Evolutionary conservation across 139 green algal genomes (phyloP).

Genomic region (Mychonastes homosphaera): DNA sequence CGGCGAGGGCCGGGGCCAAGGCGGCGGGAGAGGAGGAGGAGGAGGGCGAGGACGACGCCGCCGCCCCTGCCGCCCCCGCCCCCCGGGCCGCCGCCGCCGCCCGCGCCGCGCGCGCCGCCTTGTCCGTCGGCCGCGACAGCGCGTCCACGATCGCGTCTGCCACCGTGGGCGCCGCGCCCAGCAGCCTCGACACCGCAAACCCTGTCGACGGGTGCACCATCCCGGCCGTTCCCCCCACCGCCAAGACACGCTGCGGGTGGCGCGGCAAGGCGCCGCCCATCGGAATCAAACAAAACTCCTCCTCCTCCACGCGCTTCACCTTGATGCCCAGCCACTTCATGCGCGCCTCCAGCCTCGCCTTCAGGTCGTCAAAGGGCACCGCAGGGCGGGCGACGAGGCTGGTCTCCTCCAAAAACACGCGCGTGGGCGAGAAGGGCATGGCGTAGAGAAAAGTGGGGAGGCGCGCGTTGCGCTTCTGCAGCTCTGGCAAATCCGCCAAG

Average conservation of each 20-base stretch:
- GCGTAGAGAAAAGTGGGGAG: conserved; percentile 96
- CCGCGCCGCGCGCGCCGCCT: conserved; percentile 32
- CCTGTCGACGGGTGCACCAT: conserved; percentile 92
- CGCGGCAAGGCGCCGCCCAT: conserved; percentile 93
- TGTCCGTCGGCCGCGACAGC: conserved; percentile 37
- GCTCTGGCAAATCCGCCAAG: conserved; percentile 35
- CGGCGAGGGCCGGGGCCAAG: too few relatives aligned
- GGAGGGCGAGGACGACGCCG: neutral
- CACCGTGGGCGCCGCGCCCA: conserved; percentile 72
- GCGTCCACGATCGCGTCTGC: conserved; percentile 72
- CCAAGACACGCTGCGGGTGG: conserved; percentile 88
- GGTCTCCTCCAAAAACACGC: conserved; percentile 91
- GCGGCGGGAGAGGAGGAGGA: neutral
- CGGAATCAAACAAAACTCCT: conserved; percentile 98
- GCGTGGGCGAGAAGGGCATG: conserved; percentile 82
- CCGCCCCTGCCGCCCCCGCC: neutral
- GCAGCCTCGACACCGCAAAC: conserved; percentile 88
- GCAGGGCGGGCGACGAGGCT: conserved; percentile 84
- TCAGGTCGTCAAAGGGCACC: conserved; percentile 82
- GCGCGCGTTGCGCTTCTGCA: conserved; percentile 45
- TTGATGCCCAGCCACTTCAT: conserved; percentile 77
- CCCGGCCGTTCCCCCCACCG: conserved; percentile 89
- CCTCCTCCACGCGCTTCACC: conserved; percentile 72
- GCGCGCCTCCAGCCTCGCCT: conserved; percentile 69
- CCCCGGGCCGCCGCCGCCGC: conserved; percentile 6